Evolutionary conservation across 768 basidiomycete genomes (phyloP).

Genomic region (Astraeus odoratus): DNA sequence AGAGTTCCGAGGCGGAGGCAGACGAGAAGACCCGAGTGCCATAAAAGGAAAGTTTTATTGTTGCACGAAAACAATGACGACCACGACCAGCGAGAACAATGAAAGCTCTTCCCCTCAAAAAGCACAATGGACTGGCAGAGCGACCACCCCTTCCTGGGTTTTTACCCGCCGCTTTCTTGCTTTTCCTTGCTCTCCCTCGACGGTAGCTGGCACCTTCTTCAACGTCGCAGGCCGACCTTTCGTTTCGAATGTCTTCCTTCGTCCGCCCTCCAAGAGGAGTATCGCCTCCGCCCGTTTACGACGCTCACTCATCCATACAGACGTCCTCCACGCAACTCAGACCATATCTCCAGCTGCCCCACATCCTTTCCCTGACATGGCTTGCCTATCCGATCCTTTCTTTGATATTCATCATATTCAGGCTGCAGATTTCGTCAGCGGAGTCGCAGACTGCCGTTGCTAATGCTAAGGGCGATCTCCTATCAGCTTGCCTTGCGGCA

Average conservation of each 20-base stretch:
- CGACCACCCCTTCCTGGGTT: conserved; percentile 10
- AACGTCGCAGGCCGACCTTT: conserved; percentile 34
- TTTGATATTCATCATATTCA: conserved; percentile 80
- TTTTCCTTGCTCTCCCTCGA: conserved; percentile 8
- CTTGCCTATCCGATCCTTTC: conserved; percentile 89
- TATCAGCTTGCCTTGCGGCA: conserved; percentile 80
- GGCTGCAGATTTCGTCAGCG: conserved; percentile 66
- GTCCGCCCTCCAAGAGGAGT: conserved; percentile 20
- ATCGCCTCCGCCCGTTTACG: conserved; percentile 52
- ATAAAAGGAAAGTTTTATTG: not conserved
- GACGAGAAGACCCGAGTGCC: conserved; percentile 27
- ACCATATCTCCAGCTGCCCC: conserved; percentile 78
- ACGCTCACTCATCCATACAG: conserved; percentile 35
- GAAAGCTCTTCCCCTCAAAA: conserved; percentile 5
- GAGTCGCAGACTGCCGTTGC: conserved; percentile 61
- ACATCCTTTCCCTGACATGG: conserved; percentile 83
- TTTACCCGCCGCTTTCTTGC: conserved; percentile 1
- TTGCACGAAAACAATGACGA: not conserved
- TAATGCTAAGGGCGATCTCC: conserved; percentile 66
- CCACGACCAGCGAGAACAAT: conserved; percentile 8
- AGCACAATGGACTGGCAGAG: conserved; percentile 19
- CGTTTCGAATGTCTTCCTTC: conserved; percentile 24
- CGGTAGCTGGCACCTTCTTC: conserved; percentile 8
- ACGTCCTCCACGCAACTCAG: conserved; percentile 40
- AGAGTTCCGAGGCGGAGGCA: no score